Conservation (phyloP, 345 rosid genomes). For the Aegle marmelos region DNA sequence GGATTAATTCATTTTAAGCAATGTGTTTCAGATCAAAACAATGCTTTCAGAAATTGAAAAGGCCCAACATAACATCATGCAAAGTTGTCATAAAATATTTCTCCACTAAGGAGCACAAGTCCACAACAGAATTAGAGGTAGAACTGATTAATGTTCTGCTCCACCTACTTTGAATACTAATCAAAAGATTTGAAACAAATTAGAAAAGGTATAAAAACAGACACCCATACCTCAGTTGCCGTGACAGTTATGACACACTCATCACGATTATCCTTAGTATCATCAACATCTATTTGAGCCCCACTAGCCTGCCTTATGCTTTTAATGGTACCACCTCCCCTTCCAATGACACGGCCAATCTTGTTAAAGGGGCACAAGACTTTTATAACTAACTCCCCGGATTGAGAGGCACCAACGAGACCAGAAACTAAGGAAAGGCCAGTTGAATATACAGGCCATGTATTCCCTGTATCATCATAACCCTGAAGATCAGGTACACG, state of each 20-base stretch:
- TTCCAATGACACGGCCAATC: constrained; percentile 97
- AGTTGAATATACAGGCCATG: constrained; percentile 76
- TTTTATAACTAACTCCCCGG: constrained; percentile 64
- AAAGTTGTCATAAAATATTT: neutral
- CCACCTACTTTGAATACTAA: neutral
- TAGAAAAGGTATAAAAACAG: neutral
- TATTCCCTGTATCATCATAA: constrained; percentile 57
- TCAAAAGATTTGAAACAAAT: neutral
- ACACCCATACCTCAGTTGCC: constrained; percentile 56
- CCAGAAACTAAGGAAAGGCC: constrained; percentile 64
- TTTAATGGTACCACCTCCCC: constrained; percentile 87
- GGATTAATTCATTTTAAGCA: neutral
- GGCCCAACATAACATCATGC: neutral
- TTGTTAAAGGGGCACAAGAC: constrained; percentile 74
- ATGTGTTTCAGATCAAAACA: neutral
- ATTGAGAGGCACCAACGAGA: constrained; percentile 46
- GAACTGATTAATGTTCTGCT: neutral
- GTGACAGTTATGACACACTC: constrained; percentile 67
- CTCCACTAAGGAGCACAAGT: neutral
- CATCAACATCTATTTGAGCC: constrained; percentile 84
- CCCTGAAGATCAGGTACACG: constrained; percentile 66
- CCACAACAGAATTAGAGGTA: neutral
- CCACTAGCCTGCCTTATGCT: constrained; percentile 90
- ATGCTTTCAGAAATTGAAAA: neutral
- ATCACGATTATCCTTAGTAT: constrained; percentile 59